A percentile compares a stretch with the other conserved stretches of the same genome.
These are phyloP conservation scores for Boletus rubropictus DNA, from an alignment of 768 basidiomycete genomes.

Conservation along the genomic window DNA sequence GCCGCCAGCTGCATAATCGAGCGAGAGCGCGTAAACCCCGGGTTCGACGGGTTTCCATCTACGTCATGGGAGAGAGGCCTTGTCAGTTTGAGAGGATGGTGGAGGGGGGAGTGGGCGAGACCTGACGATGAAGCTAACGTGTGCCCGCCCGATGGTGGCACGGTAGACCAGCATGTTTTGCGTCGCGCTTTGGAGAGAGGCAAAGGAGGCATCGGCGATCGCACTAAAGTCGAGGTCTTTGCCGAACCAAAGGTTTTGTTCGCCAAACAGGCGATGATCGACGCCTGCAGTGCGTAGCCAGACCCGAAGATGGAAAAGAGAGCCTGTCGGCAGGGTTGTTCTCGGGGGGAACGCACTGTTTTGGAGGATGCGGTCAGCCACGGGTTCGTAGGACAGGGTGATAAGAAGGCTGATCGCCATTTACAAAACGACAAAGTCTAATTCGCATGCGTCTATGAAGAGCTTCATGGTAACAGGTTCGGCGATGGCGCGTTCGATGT, in stretches of 20 bases:
- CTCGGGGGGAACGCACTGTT: conserved; percentile 57
- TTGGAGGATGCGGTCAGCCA: not conserved
- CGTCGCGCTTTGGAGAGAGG: conserved; percentile 40
- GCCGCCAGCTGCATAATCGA: conserved; percentile 64
- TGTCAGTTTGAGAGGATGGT: not conserved
- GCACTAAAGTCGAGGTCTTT: conserved; percentile 59
- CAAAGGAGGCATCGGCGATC: conserved; percentile 53
- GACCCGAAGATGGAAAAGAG: conserved; percentile 53
- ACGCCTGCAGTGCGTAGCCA: conserved; percentile 56
- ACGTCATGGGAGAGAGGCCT: not conserved
- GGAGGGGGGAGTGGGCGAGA: conserved; percentile 11
- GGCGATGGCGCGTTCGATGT: conserved; percentile 49
- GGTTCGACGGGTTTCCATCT: conserved; percentile 49
- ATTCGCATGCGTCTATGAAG: conserved; percentile 44
- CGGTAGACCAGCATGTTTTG: conserved; percentile 49
- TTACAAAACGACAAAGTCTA: conserved; percentile 63
- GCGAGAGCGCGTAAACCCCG: conserved; percentile 46
- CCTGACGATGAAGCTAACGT: conserved; percentile 53
- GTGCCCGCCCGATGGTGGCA: conserved; percentile 49
- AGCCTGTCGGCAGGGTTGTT: conserved; percentile 46
- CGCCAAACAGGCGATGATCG: conserved; percentile 59
- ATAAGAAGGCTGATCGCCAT: conserved; percentile 9
- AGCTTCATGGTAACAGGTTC: conserved; percentile 44
- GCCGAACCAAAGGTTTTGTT: conserved; percentile 62
- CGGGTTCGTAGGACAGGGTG: not conserved